These are phyloP conservation scores for Fraxinus sp. DNA, from an alignment of 305 asterid species.

Conservation along the genomic window DNA sequence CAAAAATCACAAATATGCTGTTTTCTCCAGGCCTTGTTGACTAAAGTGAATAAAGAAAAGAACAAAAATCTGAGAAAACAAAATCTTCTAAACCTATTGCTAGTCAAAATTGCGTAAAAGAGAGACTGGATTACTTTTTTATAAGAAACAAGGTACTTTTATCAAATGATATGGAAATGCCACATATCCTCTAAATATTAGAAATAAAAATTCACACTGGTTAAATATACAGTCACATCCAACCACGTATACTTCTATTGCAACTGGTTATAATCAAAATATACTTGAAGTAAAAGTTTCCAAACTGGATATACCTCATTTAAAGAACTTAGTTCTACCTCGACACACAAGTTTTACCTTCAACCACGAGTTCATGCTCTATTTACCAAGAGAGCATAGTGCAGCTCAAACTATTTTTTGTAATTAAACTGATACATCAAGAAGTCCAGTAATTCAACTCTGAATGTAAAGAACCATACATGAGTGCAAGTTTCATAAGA, in stretches of 20 bases:
- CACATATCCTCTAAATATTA: background rate
- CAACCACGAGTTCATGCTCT: background rate
- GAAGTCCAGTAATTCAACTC: background rate
- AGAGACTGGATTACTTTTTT: background rate
- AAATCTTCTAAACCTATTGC: background rate
- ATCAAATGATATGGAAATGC: background rate
- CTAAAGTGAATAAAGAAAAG: background rate
- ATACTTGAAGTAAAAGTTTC: background rate
- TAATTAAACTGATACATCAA: background rate
- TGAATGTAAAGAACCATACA: background rate
- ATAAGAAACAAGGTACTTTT: background rate
- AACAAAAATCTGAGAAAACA: background rate
- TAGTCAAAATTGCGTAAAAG: background rate
- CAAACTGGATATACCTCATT: background rate
- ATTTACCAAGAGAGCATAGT: background rate
- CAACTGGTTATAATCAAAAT: background rate
- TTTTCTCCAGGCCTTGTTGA: background rate
- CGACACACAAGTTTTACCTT: background rate
- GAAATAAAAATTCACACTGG: background rate
- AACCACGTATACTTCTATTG: background rate
- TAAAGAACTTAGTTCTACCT: background rate
- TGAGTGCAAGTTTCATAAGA: background rate
- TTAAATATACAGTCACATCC: background rate
- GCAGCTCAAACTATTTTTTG: background rate
- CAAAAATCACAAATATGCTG: background rate